Evolutionary conservation across 2,329 filamentous ascomycete species (phyloP).

Genomic region (Sporothrix dimorphospora): DNA sequence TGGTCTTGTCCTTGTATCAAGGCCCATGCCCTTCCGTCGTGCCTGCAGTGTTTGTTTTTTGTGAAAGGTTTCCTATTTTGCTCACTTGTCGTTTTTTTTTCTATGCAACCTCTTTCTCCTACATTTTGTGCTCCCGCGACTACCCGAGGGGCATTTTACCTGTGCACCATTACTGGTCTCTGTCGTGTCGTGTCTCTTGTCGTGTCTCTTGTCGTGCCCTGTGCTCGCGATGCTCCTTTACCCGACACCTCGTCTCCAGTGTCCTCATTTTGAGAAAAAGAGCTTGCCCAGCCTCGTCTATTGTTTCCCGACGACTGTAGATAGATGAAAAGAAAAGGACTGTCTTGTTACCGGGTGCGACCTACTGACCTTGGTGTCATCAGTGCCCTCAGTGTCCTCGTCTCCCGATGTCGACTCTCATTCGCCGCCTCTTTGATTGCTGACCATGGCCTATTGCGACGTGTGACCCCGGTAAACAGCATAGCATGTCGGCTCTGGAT

Average conservation of each 20-base stretch:
- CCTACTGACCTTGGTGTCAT: not conserved
- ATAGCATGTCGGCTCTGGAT: not conserved
- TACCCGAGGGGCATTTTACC: not conserved
- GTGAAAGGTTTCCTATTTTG: slow-evolving; percentile 17
- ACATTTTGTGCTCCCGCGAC: not conserved
- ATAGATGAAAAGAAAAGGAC: not conserved
- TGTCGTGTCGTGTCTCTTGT: not conserved
- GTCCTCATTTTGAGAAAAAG: not conserved
- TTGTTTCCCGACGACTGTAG: not conserved
- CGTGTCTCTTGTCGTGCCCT: not conserved
- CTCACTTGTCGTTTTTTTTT: slow-evolving; percentile 1
- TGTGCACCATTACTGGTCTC: not conserved
- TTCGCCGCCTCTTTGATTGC: not conserved
- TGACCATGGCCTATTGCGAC: not conserved
- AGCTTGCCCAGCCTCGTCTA: not conserved
- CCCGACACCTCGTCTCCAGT: not conserved
- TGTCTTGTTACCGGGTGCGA: not conserved
- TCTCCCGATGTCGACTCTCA: not conserved
- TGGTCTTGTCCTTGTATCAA: not conserved
- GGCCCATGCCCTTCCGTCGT: not conserved
- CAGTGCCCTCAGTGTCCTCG: too few relatives aligned
- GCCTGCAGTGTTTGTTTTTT: not conserved
- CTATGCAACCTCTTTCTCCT: not conserved
- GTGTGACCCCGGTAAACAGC: not conserved
- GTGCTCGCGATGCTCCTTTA: not conserved